Conservation (phyloP, 495 filamentous ascomycete genomes). For the Achaetomiella virescens region DNA sequence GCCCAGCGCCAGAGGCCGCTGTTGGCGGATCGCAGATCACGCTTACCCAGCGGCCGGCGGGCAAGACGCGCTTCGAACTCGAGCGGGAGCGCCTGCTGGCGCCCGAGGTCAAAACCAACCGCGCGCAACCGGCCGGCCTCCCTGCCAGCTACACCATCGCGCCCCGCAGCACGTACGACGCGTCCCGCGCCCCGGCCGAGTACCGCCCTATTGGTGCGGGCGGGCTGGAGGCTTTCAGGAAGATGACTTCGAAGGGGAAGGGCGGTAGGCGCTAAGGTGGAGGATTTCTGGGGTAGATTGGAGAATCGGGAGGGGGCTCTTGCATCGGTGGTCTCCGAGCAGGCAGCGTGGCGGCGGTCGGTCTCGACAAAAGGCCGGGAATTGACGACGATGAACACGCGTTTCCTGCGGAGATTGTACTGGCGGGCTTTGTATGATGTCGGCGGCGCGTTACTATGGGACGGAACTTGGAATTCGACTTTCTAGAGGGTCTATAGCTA, state of each 20-base stretch:
- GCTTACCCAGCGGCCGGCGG: slow-evolving; percentile 40
- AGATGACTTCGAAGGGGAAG: slow-evolving; percentile 69
- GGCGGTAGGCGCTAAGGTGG: slow-evolving; percentile 32
- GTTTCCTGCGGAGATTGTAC: no score
- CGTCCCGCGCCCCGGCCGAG: slow-evolving; percentile 27
- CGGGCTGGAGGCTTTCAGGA: slow-evolving; percentile 74
- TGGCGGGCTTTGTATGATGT: no score
- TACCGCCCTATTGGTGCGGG: slow-evolving; percentile 61
- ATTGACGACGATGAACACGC: no score
- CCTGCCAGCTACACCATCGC: slow-evolving; percentile 77
- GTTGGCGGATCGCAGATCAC: slow-evolving; percentile 37
- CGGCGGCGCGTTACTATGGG: no score
- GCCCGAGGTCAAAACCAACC: slow-evolving; percentile 60
- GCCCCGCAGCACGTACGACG: slow-evolving; percentile 54
- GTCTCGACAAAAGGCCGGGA: no score
- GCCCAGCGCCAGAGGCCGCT: slow-evolving; percentile 39
- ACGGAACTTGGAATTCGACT: no score
- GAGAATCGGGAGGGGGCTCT: not conserved
- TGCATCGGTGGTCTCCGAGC: no score
- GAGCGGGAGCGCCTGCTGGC: slow-evolving; percentile 67
- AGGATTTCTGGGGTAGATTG: not conserved
- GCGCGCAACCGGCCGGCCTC: slow-evolving; percentile 63
- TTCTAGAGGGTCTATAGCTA: no score
- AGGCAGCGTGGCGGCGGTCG: no score
- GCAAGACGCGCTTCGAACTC: slow-evolving; percentile 47